Evolutionary conservation across 2,329 filamentous ascomycete species (phyloP).

Genomic region (Colletotrichum truncatum): DNA sequence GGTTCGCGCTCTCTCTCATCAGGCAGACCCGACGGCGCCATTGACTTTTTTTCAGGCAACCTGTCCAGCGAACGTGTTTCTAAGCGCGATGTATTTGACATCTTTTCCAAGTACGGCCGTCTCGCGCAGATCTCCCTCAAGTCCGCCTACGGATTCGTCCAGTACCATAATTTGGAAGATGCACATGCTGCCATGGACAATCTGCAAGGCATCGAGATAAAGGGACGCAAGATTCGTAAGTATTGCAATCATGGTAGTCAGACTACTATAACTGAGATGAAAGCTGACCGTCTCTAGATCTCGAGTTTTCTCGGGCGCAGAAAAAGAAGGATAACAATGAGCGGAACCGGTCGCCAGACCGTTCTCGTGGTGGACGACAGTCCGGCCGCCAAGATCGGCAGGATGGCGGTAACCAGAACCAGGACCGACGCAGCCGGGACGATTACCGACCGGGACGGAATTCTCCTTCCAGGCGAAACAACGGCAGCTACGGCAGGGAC

Average conservation of each 20-base stretch:
- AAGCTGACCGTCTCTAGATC: conserved; percentile 61
- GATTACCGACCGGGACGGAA: conserved; percentile 72
- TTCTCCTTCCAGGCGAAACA: conserved; percentile 64
- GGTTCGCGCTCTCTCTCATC: conserved; percentile 61
- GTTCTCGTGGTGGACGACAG: conserved; percentile 54
- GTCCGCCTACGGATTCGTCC: conserved; percentile 95
- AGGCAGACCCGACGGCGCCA: conserved; percentile 33
- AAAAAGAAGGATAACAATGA: conserved; percentile 75
- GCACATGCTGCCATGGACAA: conserved; percentile 78
- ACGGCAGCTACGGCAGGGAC: conserved; percentile 48
- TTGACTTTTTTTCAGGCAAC: conserved; percentile 69
- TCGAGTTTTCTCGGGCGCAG: conserved; percentile 90
- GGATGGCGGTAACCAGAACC: conserved; percentile 51
- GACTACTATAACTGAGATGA: too few species aligned
- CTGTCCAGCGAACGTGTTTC: conserved; percentile 92
- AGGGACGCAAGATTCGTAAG: conserved; percentile 94
- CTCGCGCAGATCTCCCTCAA: conserved; percentile 96
- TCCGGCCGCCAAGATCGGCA: conserved; percentile 53
- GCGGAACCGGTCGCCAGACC: conserved; percentile 67
- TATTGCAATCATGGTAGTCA: too few species aligned
- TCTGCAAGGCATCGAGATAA: conserved; percentile 83
- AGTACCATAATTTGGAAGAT: conserved; percentile 82
- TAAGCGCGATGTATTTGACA: conserved; percentile 91
- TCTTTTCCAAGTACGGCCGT: conserved; percentile 86
- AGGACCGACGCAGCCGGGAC: conserved; percentile 60